These are phyloP conservation scores for Hibiscus trionum DNA, from an alignment of 345 rosid genomes.

Conservation along the genomic window DNA sequence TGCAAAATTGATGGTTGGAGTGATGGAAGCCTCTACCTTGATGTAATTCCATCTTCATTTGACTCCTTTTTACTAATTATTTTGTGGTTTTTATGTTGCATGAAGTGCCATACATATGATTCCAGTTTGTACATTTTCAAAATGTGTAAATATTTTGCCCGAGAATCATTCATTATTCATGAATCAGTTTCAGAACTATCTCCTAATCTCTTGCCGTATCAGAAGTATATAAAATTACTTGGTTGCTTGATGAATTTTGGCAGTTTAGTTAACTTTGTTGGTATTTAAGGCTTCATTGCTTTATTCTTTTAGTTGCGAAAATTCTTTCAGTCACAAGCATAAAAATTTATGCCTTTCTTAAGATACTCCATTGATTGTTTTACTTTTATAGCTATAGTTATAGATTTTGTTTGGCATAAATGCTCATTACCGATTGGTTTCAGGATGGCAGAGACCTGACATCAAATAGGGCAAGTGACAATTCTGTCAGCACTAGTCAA, in stretches of 20 bases:
- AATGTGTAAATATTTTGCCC: neutral
- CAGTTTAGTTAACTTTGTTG: neutral
- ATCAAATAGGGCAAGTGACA: constrained; percentile 71
- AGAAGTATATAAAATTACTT: neutral
- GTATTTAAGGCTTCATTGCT: neutral
- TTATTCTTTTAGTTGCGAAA: neutral
- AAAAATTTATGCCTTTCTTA: neutral
- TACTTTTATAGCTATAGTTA: constrained; percentile 1
- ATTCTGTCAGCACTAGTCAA: constrained; percentile 61
- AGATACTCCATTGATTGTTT: neutral
- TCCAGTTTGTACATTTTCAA: neutral
- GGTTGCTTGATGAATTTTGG: neutral
- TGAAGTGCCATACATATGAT: neutral
- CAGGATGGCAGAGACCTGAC: constrained; percentile 92
- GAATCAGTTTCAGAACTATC: neutral
- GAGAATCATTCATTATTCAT: neutral
- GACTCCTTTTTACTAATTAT: neutral
- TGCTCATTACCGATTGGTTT: constrained; percentile 20
- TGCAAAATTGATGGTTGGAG: constrained; percentile 93
- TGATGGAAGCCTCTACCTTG: constrained; percentile 76
- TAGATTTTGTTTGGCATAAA: neutral
- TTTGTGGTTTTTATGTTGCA: constrained; percentile 5
- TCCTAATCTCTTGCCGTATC: neutral
- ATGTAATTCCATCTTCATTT: constrained; percentile 41
- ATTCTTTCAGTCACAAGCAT: neutral